Evolutionary conservation across 768 basidiomycete genomes (phyloP), one percentile per base, ranked within the genome.

Genomic region (Auriculariales sp.): DNA sequence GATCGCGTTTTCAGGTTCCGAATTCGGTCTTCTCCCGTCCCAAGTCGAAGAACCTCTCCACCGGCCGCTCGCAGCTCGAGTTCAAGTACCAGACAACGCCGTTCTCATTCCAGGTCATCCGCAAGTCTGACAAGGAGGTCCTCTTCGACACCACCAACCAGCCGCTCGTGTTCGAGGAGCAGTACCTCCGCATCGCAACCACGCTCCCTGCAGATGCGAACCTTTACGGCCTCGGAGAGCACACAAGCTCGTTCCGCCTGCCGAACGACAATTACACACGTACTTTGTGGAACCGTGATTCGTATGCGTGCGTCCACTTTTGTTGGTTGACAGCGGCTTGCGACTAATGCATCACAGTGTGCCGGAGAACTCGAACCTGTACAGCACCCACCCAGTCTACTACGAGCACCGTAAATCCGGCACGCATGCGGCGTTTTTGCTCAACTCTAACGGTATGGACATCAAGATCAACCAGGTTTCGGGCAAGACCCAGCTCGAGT

Each of bases 391-490:
- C 57, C 82, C 83, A 0, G 65, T 84, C 35, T 85, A 83, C 63
- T 76, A 79, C 36, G 81, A 85, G 53, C 81, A 84, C 51, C 72
- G 83, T 33, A 61, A 66, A 9, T 75, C 74, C 0, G 79, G 77
- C 5, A 81, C 81, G 1, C 81, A 84, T 62, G 83, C 74, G 11
- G 81, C 85, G 27, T 75, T 83, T 58, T 60, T 85, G 0, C 69
- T 81, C 48, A 83, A 76, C 59, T 77, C 81, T 7, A 77, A 82
- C 55, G 83, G 83, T 0, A 84, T 86, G 79, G 83, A 87, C 53
- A 67, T 87, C 66, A 83, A 83, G 58, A 64, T 84, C 51, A 71
- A 70, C 25, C 66, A 70, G 36, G 39, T 44, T 15, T 61, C 55
- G 4, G 63, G 58, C 17, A 53, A 51, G 9, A 67, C 69, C 6